These are phyloP conservation scores for Volvox africanus DNA, from an alignment of 139 green algal species.

Conservation along the genomic window DNA sequence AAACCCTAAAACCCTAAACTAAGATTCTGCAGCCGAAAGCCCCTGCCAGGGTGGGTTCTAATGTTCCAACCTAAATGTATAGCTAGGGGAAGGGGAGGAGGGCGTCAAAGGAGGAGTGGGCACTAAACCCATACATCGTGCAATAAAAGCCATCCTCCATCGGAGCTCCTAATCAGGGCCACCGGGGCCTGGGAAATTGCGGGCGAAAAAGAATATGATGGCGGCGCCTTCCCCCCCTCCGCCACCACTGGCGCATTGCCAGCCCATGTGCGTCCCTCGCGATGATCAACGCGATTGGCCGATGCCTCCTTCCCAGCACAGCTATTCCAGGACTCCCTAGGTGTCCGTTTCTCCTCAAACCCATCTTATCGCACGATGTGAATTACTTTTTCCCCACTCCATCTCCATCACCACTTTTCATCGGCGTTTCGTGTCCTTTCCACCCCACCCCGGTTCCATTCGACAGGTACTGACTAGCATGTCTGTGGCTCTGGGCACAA, in stretches of 20 bases:
- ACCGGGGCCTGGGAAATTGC: no score
- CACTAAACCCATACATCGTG: not conserved
- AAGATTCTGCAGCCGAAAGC: not conserved
- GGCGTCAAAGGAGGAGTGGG: not conserved
- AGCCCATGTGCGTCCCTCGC: no score
- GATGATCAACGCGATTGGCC: no score
- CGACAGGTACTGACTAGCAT: constrained; percentile 74
- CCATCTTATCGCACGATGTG: no score
- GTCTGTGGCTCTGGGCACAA: constrained; percentile 76
- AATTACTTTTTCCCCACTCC: not conserved
- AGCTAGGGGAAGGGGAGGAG: no score
- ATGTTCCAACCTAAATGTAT: not conserved
- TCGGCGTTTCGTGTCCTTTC: no score
- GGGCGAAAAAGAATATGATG: no score
- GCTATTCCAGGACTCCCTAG: not conserved
- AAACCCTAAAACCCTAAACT: no score
- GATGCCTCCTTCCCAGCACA: no score
- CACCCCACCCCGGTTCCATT: no score
- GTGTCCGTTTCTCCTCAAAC: not conserved
- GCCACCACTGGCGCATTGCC: not conserved
- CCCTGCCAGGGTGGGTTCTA: no score
- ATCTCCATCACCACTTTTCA: not conserved
- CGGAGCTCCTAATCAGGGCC: no score
- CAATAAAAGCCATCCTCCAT: not conserved
- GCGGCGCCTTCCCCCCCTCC: not conserved